Evolutionary conservation across 2,329 filamentous ascomycete species (phyloP), one percentile per base, ranked within the genome.

Genomic region (Botrytis squamosa): DNA sequence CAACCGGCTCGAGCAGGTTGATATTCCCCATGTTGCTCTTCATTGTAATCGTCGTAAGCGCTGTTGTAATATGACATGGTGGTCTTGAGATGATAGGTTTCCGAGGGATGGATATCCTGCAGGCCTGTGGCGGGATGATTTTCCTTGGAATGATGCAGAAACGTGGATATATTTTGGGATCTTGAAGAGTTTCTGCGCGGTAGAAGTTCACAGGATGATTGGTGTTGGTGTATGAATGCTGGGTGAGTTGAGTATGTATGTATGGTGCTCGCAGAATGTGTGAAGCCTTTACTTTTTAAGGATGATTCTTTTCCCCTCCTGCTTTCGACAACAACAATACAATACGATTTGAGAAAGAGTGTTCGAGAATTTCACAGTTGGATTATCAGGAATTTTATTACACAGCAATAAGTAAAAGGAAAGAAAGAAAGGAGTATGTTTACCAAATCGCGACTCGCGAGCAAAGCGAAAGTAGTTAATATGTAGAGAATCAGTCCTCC

Each of bases 1-100:
- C 71, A 72, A 25, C 52, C 71, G 25, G 71, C 71, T 40, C 71
- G 40, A 36, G 71, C 52, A 49, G 71, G 64, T 40, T 72, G 71
- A 22, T 72, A 72, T 69, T 72, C 71, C 9, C 57, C 71, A 14
- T 68, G 52, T 5, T 20, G 12, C 14, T 72, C 63, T 20, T 55
- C 60, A 20, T 25, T 16, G 52, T 55, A 57, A 60, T 60, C 63
- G 42, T 72, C 62, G 55, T 62, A 72, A 36, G 46, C 49, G 55
- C 52, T 5, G 49, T 42, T 44, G 38, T 72, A 60, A 9, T 60
- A 59, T 10, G 71, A 59, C 71, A 72, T 72, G 46, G n/a, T 66
- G 46, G n/a, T 72, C 22, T 36, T 4, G 25, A 40, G 57, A 49
- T 7, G 40, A n/a, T 38, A n/a, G 55, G 46, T 7, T 69, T 42